Evolutionary conservation across 177 flowering plant species (phyloP).

Genomic region (Tripterygium wilfordii): DNA sequence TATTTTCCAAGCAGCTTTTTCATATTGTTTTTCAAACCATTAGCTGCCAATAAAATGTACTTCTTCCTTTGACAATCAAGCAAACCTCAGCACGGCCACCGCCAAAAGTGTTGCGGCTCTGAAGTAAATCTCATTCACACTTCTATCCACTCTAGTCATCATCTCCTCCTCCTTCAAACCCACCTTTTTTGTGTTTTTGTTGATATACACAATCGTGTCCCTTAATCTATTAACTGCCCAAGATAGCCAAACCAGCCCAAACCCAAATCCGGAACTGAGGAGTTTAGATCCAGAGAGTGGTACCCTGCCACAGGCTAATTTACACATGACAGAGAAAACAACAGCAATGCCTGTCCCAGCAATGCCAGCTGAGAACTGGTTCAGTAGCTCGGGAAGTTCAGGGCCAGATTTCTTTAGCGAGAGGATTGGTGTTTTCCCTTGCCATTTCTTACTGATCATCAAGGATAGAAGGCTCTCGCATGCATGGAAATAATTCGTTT

Average conservation of each 20-base stretch:
- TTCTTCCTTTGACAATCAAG: conserved; percentile 37
- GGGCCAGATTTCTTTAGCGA: conserved; percentile 67
- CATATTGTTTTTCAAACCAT: too few species aligned
- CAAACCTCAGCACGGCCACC: conserved; percentile 50
- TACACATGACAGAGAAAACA: conserved; percentile 50
- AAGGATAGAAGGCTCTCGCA: conserved; percentile 79
- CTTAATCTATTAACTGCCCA: conserved; percentile 68
- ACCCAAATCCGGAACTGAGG: conserved; percentile 56
- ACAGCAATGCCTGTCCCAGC: conserved; percentile 92
- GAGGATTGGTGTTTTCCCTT: conserved; percentile 32
- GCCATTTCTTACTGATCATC: conserved; percentile 35
- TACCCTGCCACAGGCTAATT: conserved; percentile 40
- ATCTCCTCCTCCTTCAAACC: conserved; percentile 52
- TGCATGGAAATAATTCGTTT: conserved; percentile 59
- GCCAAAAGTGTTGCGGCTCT: conserved; percentile 70
- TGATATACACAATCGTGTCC: conserved; percentile 38
- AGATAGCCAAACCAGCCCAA: conserved; percentile 87
- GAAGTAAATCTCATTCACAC: conserved; percentile 59
- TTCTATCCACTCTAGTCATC: conserved; percentile 43
- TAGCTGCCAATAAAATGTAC: too few species aligned
- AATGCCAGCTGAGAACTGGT: conserved; percentile 67
- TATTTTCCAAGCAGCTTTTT: too few species aligned
- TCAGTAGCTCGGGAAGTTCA: conserved; percentile 63
- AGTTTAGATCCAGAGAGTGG: conserved; percentile 55
- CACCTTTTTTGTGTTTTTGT: conserved; percentile 41